These are phyloP conservation scores for Stemphylium lycopersici DNA, from an alignment of 2,329 filamentous ascomycete genomes.

Conservation along the genomic window DNA sequence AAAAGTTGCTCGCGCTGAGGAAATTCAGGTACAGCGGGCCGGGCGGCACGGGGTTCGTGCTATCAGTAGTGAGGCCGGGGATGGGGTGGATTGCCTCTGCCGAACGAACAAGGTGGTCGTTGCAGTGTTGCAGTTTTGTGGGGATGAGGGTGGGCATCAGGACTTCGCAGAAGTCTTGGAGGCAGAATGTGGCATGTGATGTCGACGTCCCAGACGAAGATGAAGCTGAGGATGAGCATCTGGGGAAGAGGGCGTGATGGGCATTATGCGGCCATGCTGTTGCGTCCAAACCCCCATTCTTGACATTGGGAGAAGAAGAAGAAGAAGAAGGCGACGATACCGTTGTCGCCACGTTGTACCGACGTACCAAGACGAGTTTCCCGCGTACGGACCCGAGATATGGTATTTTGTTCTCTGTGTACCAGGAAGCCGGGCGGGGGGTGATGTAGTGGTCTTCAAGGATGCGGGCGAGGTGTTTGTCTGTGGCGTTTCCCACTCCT, in stretches of 20 bases:
- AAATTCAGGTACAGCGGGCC: slow-evolving; percentile 88
- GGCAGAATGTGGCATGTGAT: slow-evolving; percentile 63
- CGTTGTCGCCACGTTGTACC: slow-evolving; percentile 66
- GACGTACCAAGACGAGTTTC: slow-evolving; percentile 81
- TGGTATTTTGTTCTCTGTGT: slow-evolving; percentile 74
- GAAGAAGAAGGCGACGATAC: not conserved
- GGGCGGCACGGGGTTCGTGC: slow-evolving; percentile 50
- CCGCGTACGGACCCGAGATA: slow-evolving; percentile 79
- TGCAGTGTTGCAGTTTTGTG: slow-evolving; percentile 77
- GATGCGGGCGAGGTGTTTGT: slow-evolving; percentile 77
- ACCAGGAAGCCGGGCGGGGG: slow-evolving; percentile 70
- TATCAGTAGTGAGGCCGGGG: slow-evolving; percentile 50
- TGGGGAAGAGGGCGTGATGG: slow-evolving; percentile 73
- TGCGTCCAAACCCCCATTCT: slow-evolving; percentile 59
- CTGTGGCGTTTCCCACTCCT: slow-evolving; percentile 78
- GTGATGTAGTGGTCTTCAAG: slow-evolving; percentile 73
- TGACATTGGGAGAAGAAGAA: not conserved
- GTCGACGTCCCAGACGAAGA: no score
- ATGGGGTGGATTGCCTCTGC: slow-evolving; percentile 45
- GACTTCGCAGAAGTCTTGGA: slow-evolving; percentile 96
- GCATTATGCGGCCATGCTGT: slow-evolving; percentile 86
- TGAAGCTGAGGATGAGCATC: slow-evolving; percentile 31
- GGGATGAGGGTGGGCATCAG: slow-evolving; percentile 75
- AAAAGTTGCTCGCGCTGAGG: slow-evolving; percentile 90
- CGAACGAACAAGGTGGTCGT: slow-evolving; percentile 77